These are phyloP conservation scores for Crithidia acanthocephali DNA, from an alignment of 208 protist genomes.

Conservation along the genomic window DNA sequence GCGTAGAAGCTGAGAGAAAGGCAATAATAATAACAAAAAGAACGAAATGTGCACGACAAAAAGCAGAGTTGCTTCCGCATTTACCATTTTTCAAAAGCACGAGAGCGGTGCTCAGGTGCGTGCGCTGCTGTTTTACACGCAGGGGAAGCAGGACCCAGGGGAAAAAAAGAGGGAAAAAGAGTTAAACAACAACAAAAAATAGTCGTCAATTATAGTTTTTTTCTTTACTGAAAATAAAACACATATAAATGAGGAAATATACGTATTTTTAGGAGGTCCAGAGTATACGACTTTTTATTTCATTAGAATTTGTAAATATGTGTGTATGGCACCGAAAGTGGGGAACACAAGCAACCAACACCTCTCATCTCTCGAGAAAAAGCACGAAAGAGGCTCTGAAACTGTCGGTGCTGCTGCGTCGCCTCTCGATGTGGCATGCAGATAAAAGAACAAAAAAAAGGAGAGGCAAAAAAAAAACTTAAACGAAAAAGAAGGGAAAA, in stretches of 20 bases:
- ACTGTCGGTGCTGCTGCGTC: too few relatives aligned
- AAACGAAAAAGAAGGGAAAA: background rate
- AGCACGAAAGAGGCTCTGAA: background rate
- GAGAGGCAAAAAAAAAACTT: background rate
- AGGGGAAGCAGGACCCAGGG: slow-evolving; percentile 5
- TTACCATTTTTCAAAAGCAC: slow-evolving; percentile 4
- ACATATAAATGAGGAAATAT: too few relatives aligned
- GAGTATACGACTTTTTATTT: slow-evolving; percentile 19
- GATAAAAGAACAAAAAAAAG: background rate
- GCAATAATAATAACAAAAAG: slow-evolving; percentile 30
- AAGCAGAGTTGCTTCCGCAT: slow-evolving; percentile 16
- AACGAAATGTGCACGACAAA: slow-evolving; percentile 18
- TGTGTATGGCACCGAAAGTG: background rate
- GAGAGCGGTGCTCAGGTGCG: background rate
- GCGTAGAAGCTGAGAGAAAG: slow-evolving; percentile 22
- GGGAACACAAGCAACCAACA: background rate
- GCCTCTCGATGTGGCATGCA: background rate
- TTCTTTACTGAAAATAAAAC: slow-evolving; percentile 23
- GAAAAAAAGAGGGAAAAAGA: slow-evolving; percentile 30
- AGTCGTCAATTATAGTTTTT: slow-evolving; percentile 5
- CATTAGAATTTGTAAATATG: slow-evolving; percentile 25
- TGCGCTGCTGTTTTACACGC: slow-evolving; percentile 9
- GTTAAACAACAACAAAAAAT: background rate
- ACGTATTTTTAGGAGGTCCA: background rate
- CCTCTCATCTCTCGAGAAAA: background rate